Evolutionary conservation across 2,329 filamentous ascomycete species (phyloP).

Genomic region (Graphilbum ipis-grandicollis): DNA sequence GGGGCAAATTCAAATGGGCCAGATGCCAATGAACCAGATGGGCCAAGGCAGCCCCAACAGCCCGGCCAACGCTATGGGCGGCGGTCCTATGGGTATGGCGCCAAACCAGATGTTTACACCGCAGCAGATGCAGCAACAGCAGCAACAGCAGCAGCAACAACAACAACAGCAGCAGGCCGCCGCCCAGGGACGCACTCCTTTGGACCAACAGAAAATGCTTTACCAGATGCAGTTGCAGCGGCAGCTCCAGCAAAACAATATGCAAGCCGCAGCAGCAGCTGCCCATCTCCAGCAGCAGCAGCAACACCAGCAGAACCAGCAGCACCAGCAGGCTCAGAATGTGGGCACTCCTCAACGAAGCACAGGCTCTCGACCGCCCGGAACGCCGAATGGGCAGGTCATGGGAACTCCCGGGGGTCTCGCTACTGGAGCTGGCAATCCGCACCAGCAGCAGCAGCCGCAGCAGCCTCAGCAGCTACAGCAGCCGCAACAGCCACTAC

Average conservation of each 20-base stretch:
- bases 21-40: slow-evolving; percentile 8
- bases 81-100: slow-evolving; percentile 20
- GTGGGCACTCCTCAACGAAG: too few species aligned
- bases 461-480: slow-evolving; percentile 19
- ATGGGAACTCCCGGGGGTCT: too few species aligned
- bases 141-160: slow-evolving; percentile 16
- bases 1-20: slow-evolving; percentile 21
- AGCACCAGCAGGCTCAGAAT: slow-evolving; percentile 16
- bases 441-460: slow-evolving; percentile 22
- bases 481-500: slow-evolving; percentile 11
- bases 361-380: too few species aligned
- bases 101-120: slow-evolving; percentile 16
- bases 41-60: too few species aligned
- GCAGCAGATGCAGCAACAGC: slow-evolving; percentile 17
- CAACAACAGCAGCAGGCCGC: slow-evolving; percentile 16
- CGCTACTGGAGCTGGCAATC: slow-evolving; percentile 16
- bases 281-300: slow-evolving; percentile 22
- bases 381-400: too few species aligned
- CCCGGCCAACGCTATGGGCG: too few species aligned
- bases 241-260: slow-evolving; percentile 45
- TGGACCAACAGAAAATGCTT: slow-evolving; percentile 59
- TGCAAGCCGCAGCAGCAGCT: slow-evolving; percentile 20
- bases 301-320: slow-evolving; percentile 21
- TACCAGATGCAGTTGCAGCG: slow-evolving; percentile 76
- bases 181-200: slow-evolving; percentile 30